Base-by-base conservation (phyloP, 1,139 yeast genomes). In the Trichomonascaceae sp. region DNA sequence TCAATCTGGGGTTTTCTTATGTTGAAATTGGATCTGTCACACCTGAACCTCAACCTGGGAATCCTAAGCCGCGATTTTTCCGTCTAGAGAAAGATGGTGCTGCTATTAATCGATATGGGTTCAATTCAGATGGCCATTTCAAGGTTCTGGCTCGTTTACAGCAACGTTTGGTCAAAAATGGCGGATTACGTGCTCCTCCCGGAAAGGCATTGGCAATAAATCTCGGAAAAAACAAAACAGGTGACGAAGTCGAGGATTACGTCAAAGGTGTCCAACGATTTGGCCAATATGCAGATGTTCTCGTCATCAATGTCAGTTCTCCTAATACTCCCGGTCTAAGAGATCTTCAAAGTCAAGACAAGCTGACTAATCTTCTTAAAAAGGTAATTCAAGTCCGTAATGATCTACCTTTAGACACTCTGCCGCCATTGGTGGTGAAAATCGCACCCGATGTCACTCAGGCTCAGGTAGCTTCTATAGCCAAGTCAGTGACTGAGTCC, bases 271-370 rank as follows among this genome's bases (percentile, higher is more conserved):
- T 93, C 43, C 80, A 81, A 57, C 76, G 85, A 54, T 81, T 91
- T 62, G 96, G 95, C 9, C 82, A 84, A 13, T 83, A 79, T 64
- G 96, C 98, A 3, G 98, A 93, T 71, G 91, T 88, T 6, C 74
- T 91, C 56, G 93, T 91, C 43, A 80, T 91, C 60, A 91, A 91
- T 65, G 96, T 91, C n/a, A 89, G 96, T 0, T 87, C 96, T 50
- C 99, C 99, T 57, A 91, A 91, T 68, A 93, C 98, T 1, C 97
- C 98, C 1, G 98, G 98, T 1, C 77, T 91, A 60, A 81, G 98
- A 65, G 89, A 84, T 61, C 78, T 91, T 60, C 99, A 91, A 72
- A 80, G 75, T 57, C 96, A 88, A 63, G 78, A 77, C 58, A 87
- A 85, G 67, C 77, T 91, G 56, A 81, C 89, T 9, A 76, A 76